These are phyloP conservation scores for Paraphaeosphaeria sporulosa DNA, from an alignment of 2,329 filamentous ascomycete genomes.

Conservation along the genomic window DNA sequence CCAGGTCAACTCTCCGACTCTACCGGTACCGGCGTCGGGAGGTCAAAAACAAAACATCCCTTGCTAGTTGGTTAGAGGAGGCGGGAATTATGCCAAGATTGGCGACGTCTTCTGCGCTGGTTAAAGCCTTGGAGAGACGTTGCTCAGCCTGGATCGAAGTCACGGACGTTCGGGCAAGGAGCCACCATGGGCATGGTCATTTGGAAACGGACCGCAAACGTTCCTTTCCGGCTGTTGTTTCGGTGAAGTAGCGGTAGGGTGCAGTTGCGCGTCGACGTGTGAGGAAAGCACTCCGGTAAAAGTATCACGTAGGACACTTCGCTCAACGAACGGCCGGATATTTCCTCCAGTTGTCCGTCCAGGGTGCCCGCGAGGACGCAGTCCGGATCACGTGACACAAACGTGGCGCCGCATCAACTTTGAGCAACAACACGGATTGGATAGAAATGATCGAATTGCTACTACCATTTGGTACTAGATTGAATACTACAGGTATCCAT, in stretches of 20 bases:
- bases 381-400: too few species aligned
- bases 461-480: too few species aligned
- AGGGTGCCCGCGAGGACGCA: too few species aligned
- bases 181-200: background rate
- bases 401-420: too few species aligned
- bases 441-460: too few species aligned
- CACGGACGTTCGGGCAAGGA: background rate
- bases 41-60: background rate
- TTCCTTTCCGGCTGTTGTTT: background rate
- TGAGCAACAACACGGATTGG: too few species aligned
- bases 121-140: background rate
- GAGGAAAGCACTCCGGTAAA: background rate
- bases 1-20: background rate
- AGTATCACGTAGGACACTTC: too few species aligned
- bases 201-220: background rate
- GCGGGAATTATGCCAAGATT: background rate
- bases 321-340: too few species aligned
- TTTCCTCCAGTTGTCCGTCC: too few species aligned
- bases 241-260: background rate
- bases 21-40: background rate
- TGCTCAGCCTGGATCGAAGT: background rate
- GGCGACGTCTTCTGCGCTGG: background rate
- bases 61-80: background rate
- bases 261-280: background rate
- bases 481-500: background rate